Percentiles rank a stretch among this genome's conserved stretches.
phyloP scores from a whole-genome alignment of 139 green algal genomes.

The Nannochloris sp. region DNA sequence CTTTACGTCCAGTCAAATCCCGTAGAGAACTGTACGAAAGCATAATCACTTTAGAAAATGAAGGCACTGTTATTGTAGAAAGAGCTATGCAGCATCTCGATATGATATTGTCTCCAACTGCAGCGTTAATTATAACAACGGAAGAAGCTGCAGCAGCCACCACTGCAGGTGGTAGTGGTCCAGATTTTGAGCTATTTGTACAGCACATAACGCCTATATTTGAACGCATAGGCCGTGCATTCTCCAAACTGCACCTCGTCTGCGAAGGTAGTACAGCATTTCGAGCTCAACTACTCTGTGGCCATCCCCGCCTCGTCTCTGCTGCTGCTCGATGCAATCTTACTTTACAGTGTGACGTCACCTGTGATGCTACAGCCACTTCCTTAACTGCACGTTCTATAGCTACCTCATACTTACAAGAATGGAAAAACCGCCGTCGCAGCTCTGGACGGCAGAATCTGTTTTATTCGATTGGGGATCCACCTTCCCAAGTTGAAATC shows the following conservation, averaged over 20 bases:
- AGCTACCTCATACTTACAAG: background rate
- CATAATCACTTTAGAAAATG: conserved; percentile 25
- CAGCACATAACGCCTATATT: background rate
- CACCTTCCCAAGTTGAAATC: background rate
- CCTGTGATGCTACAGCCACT: background rate
- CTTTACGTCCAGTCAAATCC: conserved; percentile 3
- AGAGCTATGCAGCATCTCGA: conserved; percentile 17
- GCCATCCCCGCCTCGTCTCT: conserved; percentile 3
- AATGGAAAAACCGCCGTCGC: background rate
- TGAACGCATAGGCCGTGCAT: conserved; percentile 10
- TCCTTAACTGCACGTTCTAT: background rate
- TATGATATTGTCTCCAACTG: conserved; percentile 17
- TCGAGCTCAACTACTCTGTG: conserved; percentile 20
- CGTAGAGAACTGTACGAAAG: conserved; percentile 27
- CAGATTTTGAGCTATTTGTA: conserved; percentile 18
- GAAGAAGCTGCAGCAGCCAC: background rate
- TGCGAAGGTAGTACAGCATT: conserved; percentile 13
- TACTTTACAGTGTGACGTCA: conserved; percentile 3
- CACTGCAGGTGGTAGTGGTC: no score
- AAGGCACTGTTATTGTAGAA: conserved; percentile 23
- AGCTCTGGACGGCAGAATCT: background rate
- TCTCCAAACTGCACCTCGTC: conserved; percentile 13
- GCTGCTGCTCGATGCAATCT: background rate
- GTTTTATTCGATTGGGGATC: conserved; percentile 9
- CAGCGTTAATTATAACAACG: conserved; percentile 17